Conservation (phyloP, 352 stramenopile species). For the Pythium oligandrum region DNA sequence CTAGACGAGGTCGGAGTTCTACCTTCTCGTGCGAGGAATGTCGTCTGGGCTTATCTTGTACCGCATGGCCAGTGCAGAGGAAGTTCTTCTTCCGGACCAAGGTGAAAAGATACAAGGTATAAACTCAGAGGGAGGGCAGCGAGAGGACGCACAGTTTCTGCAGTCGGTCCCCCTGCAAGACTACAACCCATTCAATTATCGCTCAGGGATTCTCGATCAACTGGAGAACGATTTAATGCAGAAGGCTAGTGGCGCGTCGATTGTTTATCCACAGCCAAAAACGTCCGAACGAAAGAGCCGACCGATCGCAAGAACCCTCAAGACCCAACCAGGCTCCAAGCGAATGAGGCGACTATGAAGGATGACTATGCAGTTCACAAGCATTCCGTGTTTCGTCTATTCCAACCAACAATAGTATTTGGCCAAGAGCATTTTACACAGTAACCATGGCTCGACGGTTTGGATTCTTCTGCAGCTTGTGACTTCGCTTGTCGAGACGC, state of each 20-base stretch:
- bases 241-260: no score
- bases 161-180: conserved; percentile 13
- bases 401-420: conserved; percentile 3
- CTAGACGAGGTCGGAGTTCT: conserved; percentile 8
- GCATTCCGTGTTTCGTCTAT: conserved; percentile 8
- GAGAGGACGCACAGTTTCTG: background rate
- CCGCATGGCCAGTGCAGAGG: no score
- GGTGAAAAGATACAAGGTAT: no score
- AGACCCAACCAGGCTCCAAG: conserved; percentile 7
- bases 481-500: conserved; percentile 72
- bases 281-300: no score
- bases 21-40: conserved; percentile 11
- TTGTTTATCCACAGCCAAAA: no score
- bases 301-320: background rate
- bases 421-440: conserved; percentile 47
- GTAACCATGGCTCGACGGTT: conserved; percentile 74
- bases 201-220: conserved; percentile 6
- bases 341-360: conserved; percentile 13
- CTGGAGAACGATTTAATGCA: no score
- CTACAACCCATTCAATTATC: conserved; percentile 33
- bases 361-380: background rate
- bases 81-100: no score
- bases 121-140: no score
- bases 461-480: conserved; percentile 83
- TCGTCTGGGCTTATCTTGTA: background rate